Evolutionary conservation across 2,329 filamentous ascomycete genomes (phyloP), one percentile per base, ranked within the genome.

Genomic region (Gnomoniopsis sp.): DNA sequence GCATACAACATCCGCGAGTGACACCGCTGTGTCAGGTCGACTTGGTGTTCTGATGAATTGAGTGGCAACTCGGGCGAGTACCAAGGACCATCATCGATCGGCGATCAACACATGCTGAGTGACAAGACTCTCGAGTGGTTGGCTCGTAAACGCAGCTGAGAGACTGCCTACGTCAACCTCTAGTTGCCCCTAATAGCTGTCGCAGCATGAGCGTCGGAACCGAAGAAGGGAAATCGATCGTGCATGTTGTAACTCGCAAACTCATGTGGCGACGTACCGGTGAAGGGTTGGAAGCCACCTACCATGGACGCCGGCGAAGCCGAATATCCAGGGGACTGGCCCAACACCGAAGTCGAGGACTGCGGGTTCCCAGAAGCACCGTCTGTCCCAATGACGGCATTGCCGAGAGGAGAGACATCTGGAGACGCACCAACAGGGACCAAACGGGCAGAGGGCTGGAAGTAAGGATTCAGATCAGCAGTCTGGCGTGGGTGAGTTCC

Each of bases 151-250:
- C 53, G 36, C 43, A 44, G 11, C 34, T n/a, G 44, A 19, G 61
- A 44, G 46, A 63, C 38, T 26, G 34, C 47, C 54, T 41, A 50
- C 30, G 50, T 53, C 51, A 57, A 52, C 47, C 34, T 46, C 59
- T 62, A 62, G 53, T 58, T 64, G 54, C 75, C 72, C 65, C 71
- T 71, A 62, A 77, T 85, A 46, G 80, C 80, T 68, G 80, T 78
- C 48, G 78, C 72, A 56, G 77, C 66, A 70, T 82, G 77, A 68
- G 78, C 67, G 59, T 83, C 79, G 55, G 77, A 64, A 48, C 73
- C 71, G 69, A 72, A 76, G 51, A 78, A 79, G 17, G 78, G 79
- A 62, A 82, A 83, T 55, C 75, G 77, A 59, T 80, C 76, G 67
- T 74, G 71, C 64, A 75, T 64, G 60, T 49, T 56, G 53, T 74